These are phyloP conservation scores for Oryza longistaminata DNA, from an alignment of 176 grass and related monocot species.

Conservation along the genomic window DNA sequence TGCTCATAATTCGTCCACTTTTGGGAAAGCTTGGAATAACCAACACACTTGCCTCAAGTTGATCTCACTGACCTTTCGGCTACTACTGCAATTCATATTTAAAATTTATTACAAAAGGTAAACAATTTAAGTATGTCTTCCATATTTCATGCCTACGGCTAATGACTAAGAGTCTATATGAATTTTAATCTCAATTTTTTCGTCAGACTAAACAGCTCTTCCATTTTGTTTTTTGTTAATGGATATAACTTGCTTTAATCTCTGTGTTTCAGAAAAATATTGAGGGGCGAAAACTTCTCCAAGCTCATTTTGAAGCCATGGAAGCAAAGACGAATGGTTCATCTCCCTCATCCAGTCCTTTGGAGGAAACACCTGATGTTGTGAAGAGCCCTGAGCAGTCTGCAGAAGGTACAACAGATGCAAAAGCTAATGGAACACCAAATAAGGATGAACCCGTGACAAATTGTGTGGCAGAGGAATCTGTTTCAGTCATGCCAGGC, in stretches of 20 bases:
- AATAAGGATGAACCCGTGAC: constrained; percentile 36
- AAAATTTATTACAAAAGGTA: constrained; percentile 17
- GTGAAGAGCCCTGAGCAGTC: constrained; percentile 33
- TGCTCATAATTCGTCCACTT: too few species aligned
- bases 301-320: constrained; percentile 61
- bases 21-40: too few species aligned
- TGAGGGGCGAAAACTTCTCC: constrained; percentile 58
- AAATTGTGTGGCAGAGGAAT: constrained; percentile 27
- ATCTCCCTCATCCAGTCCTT: constrained; percentile 58
- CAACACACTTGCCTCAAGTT: too few species aligned
- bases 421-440: constrained; percentile 30
- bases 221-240: neutral
- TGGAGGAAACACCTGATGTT: constrained; percentile 47
- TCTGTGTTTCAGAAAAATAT: constrained; percentile 51
- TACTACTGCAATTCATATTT: neutral
- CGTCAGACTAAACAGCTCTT: neutral
- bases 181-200: constrained; percentile 14
- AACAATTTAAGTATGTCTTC: neutral
- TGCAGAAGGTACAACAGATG: constrained; percentile 30
- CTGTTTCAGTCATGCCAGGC: constrained; percentile 28
- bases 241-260: constrained; percentile 31
- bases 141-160: neutral
- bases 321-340: constrained; percentile 47
- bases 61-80: too few species aligned
- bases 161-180: neutral